phyloP scores from a whole-genome alignment of 164 flowering plant species.

The Kingdonia uniflora region DNA sequence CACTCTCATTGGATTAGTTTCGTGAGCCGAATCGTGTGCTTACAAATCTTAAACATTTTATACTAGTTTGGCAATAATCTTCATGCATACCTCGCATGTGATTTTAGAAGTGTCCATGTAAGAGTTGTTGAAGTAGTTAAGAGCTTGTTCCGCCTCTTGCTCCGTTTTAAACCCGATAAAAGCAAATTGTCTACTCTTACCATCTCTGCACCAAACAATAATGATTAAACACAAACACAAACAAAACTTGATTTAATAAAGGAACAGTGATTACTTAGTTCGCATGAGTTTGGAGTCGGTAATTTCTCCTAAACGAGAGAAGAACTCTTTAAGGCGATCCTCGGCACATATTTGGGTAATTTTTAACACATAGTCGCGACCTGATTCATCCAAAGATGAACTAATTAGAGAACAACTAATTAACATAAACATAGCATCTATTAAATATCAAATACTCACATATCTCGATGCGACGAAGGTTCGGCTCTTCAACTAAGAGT shows the following conservation, averaged over 20 bases:
- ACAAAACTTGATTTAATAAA: background rate
- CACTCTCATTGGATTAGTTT: no score
- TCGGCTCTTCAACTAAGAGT: no score
- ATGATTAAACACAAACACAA: no score
- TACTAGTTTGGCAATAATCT: background rate
- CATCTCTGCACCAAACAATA: constrained; percentile 49
- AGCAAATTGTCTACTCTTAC: constrained; percentile 84
- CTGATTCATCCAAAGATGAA: constrained; percentile 20
- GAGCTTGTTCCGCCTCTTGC: constrained; percentile 62
- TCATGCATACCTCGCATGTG: constrained; percentile 56
- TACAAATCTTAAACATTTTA: no score
- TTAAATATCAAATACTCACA: no score
- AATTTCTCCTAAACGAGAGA: constrained; percentile 86
- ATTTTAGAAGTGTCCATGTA: constrained; percentile 61
- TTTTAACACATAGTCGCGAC: constrained; percentile 88
- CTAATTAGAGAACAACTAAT: background rate
- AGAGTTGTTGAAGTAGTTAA: constrained; percentile 64
- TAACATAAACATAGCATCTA: background rate
- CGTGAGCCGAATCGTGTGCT: no score
- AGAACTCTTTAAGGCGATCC: constrained; percentile 66
- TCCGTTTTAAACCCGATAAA: constrained; percentile 79
- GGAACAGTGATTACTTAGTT: constrained; percentile 33
- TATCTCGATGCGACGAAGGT: no score
- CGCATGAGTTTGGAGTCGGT: constrained; percentile 84
- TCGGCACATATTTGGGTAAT: constrained; percentile 59